Conservation (phyloP, 768 basidiomycete genomes). For the Grammothele lineata region DNA sequence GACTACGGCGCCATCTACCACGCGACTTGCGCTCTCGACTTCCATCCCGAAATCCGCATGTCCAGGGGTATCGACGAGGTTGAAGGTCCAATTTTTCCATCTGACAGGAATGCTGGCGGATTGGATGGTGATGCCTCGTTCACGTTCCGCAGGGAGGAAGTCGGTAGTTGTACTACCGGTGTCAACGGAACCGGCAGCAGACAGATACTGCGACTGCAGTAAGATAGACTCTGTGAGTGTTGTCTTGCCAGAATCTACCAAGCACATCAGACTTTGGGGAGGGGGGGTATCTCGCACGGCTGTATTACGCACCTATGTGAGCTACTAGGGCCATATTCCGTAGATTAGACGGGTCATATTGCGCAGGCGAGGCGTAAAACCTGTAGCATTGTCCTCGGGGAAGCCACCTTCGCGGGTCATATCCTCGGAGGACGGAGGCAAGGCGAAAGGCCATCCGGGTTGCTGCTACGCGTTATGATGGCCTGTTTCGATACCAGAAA, state of each 20-base stretch:
- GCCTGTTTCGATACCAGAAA: too few relatives aligned
- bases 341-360: slow-evolving; percentile 36
- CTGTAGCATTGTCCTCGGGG: slow-evolving; percentile 17
- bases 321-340: slow-evolving; percentile 88
- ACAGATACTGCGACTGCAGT: slow-evolving; percentile 67
- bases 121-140: slow-evolving; percentile 89
- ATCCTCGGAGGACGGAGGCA: neutral
- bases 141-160: slow-evolving; percentile 84
- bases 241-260: slow-evolving; percentile 84
- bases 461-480: too few relatives aligned
- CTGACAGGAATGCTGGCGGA: slow-evolving; percentile 86
- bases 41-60: slow-evolving; percentile 98
- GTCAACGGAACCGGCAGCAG: slow-evolving; percentile 77
- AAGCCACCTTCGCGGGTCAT: neutral
- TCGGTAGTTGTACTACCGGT: slow-evolving; percentile 89
- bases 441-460: slow-evolving; percentile 1
- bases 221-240: slow-evolving; percentile 87
- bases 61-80: slow-evolving; percentile 87
- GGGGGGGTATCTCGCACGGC: neutral
- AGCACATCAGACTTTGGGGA: slow-evolving; percentile 2
- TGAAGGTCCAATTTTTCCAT: slow-evolving; percentile 83
- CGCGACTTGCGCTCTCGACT: slow-evolving; percentile 88
- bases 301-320: slow-evolving; percentile 62
- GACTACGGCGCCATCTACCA: slow-evolving; percentile 86
- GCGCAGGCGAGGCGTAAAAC: slow-evolving; percentile 6